Base-by-base conservation (phyloP, 345 rosid species). In the Garcia nutans region DNA sequence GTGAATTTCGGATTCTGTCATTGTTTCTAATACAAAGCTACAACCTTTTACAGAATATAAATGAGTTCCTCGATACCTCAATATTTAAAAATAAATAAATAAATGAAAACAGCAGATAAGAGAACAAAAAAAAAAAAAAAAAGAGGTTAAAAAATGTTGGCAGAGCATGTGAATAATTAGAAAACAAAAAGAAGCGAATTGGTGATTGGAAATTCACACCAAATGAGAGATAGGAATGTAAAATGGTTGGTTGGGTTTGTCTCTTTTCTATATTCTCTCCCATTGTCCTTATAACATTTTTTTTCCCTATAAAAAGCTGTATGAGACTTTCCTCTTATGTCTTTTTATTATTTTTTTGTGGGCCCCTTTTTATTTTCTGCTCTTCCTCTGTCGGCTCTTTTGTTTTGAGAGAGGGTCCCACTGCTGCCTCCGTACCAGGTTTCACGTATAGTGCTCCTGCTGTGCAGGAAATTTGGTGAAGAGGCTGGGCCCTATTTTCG, bases 381-480 rank as follows among this genome's bases (percentile, higher is more conserved):
- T 64, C 58, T 44, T 33, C 50, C 65, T 61, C 0, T n/a, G 74
- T 73, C 78, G 71, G 68, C 78, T 80, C 80, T 75, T 19, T 8
- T 47, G 50, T 47, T 11, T 47, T 8, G 50, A 10, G 0, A 28
- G 20, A 69, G 76, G 74, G 31, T 28, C 79, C 81, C 71, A 22
- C 16, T 10, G 24, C 66, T 71, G 60, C 50, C 71, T 33, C 47
- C 28, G 6, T 47, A 62, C 76, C 76, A 70, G 76, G 66, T 64
- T 73, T 76, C 82, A 76, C 85, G 69, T 69, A 78, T 62, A 22
- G 54, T 68, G 82, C 20, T 77, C 81, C 82, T 59, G 84, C 83
- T 28, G 62, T 20, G 84, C 85, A 77, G 84, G 87, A 84, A 82
- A 78, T 76, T 69, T 70, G 80, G 75, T 26, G 81, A 65, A 57